Evolutionary conservation across 768 basidiomycete species (phyloP).

Genomic region (Gloeopeniophorella convolvens): DNA sequence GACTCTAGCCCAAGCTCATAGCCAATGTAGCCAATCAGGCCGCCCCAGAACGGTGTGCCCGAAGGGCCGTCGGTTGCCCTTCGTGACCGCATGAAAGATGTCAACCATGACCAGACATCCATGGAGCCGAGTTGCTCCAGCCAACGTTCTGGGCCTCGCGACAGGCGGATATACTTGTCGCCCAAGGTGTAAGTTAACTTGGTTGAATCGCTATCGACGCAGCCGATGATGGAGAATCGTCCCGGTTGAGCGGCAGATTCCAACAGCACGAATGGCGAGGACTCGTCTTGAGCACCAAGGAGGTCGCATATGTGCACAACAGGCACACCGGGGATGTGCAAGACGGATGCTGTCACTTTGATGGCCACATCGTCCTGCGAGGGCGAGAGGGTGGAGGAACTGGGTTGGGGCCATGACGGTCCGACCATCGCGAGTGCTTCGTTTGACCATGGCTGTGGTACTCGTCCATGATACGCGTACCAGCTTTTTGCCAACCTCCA

Average conservation of each 20-base stretch:
- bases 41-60: conserved; percentile 77
- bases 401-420: conserved; percentile 50
- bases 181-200: conserved; percentile 54
- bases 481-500: conserved; percentile 63
- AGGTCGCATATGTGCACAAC: conserved; percentile 50
- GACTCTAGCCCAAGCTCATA: conserved; percentile 71
- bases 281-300: conserved; percentile 52
- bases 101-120: conserved; percentile 72
- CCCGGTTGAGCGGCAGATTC: conserved; percentile 77
- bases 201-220: conserved; percentile 44
- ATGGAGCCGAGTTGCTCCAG: conserved; percentile 40
- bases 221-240: conserved; percentile 65
- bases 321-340: conserved; percentile 40
- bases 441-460: conserved; percentile 37
- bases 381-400: conserved; percentile 25
- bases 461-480: conserved; percentile 37
- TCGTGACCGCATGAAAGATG: conserved; percentile 54
- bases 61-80: conserved; percentile 41
- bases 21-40: conserved; percentile 68
- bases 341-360: conserved; percentile 20
- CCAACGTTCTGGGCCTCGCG: conserved; percentile 29
- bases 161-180: conserved; percentile 43
- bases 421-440: conserved; percentile 36
- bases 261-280: conserved; percentile 59
- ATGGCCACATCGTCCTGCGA: conserved; percentile 9